Evolutionary conservation across 148 eudicot genomes (phyloP).

Genomic region (Cornus suecica): DNA sequence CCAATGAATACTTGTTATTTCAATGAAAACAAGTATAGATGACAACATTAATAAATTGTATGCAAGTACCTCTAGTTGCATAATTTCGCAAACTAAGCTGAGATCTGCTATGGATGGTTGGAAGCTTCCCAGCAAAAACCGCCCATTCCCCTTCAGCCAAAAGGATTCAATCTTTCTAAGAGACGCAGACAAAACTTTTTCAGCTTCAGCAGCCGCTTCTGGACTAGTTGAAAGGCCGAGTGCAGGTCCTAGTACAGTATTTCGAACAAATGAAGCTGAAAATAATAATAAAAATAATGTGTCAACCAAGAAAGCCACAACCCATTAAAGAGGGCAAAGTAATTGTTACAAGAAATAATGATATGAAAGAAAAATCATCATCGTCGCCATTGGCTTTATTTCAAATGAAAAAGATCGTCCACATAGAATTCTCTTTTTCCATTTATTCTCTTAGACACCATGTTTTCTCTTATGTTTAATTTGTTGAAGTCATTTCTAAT

Average conservation of each 20-base stretch:
- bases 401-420: too few relatives aligned
- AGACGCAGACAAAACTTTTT: conserved; percentile 49
- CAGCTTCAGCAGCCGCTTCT: conserved; percentile 55
- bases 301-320: not conserved
- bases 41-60: not conserved
- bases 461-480: too few relatives aligned
- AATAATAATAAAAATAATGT: conserved; percentile 13
- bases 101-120: conserved; percentile 90
- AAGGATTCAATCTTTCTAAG: conserved; percentile 57
- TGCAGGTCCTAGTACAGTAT: conserved; percentile 42
- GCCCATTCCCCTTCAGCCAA: conserved; percentile 68
- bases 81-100: conserved; percentile 76
- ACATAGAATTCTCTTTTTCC: too few relatives aligned
- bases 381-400: too few relatives aligned
- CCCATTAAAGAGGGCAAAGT: not conserved
- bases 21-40: not conserved
- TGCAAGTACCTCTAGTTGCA: conserved; percentile 80
- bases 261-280: conserved; percentile 50
- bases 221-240: conserved; percentile 45
- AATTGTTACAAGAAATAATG: too few relatives aligned
- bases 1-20: not conserved
- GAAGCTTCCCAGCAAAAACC: conserved; percentile 61
- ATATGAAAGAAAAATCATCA: too few relatives aligned
- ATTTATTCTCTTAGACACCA: too few relatives aligned
- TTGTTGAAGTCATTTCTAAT: too few relatives aligned